phyloP scores from a whole-genome alignment of 257 asterid genomes.

The Knoxia roxburghii region DNA sequence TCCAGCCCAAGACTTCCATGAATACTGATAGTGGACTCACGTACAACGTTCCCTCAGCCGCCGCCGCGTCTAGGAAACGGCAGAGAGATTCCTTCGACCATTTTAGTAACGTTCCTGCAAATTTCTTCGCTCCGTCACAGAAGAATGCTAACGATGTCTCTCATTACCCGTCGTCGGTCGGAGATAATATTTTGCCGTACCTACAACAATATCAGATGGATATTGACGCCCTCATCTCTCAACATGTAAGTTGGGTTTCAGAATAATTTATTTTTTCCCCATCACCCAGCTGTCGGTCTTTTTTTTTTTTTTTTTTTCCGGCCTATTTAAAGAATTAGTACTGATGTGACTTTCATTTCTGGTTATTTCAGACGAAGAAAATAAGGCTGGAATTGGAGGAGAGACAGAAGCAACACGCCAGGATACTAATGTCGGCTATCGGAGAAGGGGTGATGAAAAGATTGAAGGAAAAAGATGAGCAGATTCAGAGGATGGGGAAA shows the following conservation, averaged over 20 bases:
- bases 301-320: not conserved
- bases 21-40: constrained; percentile 59
- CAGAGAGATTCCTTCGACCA: constrained; percentile 41
- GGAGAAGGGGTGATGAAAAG: constrained; percentile 48
- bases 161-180: constrained; percentile 27
- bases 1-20: constrained; percentile 47
- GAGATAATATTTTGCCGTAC: constrained; percentile 41
- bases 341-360: not conserved
- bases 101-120: constrained; percentile 5
- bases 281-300: not conserved
- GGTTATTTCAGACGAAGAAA: constrained; percentile 38
- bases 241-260: constrained; percentile 40
- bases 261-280: not conserved
- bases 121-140: not conserved
- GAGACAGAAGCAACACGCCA: constrained; percentile 55
- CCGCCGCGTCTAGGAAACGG: constrained; percentile 38
- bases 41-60: constrained; percentile 23
- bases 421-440: constrained; percentile 38
- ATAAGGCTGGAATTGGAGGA: constrained; percentile 59
- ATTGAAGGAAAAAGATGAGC: constrained; percentile 66
- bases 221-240: constrained; percentile 53
- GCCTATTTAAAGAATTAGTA: not conserved
- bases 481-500: constrained; percentile 54
- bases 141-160: constrained; percentile 15
- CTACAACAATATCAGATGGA: constrained; percentile 54